Base-by-base conservation (phyloP, 495 filamentous ascomycete genomes). In the Penicilliopsis zonata region DNA sequence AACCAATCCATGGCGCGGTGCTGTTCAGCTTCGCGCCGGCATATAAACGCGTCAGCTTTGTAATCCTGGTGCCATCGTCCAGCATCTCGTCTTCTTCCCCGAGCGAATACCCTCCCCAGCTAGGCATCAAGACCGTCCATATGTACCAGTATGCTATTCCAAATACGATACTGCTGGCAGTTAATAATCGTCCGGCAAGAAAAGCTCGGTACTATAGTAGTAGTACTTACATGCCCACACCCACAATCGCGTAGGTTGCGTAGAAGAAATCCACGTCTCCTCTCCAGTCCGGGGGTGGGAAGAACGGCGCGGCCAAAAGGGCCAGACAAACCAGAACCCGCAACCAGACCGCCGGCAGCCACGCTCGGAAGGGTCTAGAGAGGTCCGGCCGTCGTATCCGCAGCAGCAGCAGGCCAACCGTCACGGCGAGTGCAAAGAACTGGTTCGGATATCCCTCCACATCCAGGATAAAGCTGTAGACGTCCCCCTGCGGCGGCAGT, bases 401-500 rank as follows among this genome's bases (percentile, higher is more conserved):
- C 4, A 85, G 60, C 45, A 72, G 61, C 5, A 85, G 41, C 2
- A 83, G 46, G 0, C 80, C 79, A 15, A 76, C 36, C 0, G 70
- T 68, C 0, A 67, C 54, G 0, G 76, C 76, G 5, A 85, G 48
- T 0, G 62, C 63, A 27, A 73, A 70, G 33, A 82, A 57, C 33
- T 78, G 71, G 0, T 59, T 70, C 0, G 79, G 74, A 41, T 86
- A 86, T 3, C 70, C 77, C 42, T 81, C 77, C 2, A 82, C 74
- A 22, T 82, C 74, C 7, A 82, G 58, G 36, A 85, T 82, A 40
- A 85, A 83, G 29, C 72, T 76, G 46, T 82, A 85, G 4, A 78
- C 72, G 28, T 78, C 69, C n/a, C 64, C 57, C 25, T 71, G 66
- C 2, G 77, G 73, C 1, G 76, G 78, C 2, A 83, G 59, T 3